These are phyloP conservation scores for Austroboletus rostrupii DNA, from an alignment of 1,284 basidiomycete genomes.

Conservation along the genomic window DNA sequence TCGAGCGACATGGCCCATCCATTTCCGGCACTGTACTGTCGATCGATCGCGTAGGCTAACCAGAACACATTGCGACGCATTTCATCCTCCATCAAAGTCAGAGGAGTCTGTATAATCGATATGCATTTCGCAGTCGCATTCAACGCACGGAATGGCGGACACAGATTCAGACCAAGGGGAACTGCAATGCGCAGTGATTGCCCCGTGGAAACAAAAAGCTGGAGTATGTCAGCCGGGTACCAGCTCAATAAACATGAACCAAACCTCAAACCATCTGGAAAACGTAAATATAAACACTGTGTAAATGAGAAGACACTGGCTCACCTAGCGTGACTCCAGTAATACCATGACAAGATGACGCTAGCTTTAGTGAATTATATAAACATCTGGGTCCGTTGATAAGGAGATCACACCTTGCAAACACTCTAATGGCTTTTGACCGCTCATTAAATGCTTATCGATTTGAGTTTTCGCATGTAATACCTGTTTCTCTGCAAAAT, in stretches of 20 bases:
- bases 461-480: conserved; percentile 50
- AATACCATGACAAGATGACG: conserved; percentile 65
- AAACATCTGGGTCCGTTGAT: background rate
- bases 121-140: conserved; percentile 48
- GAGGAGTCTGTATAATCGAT: conserved; percentile 55
- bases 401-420: conserved; percentile 48
- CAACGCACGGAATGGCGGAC: conserved; percentile 63
- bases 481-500: conserved; percentile 65
- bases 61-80: conserved; percentile 68
- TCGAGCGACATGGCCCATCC: conserved; percentile 70
- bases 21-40: conserved; percentile 62
- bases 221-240: conserved; percentile 5
- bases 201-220: conserved; percentile 60
- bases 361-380: conserved; percentile 39
- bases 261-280: conserved; percentile 68
- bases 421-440: conserved; percentile 55
- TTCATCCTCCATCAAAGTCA: conserved; percentile 64
- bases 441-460: conserved; percentile 46
- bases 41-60: conserved; percentile 65
- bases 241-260: conserved; percentile 7
- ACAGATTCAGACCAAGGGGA: conserved; percentile 65
- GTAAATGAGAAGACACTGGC: conserved; percentile 7
- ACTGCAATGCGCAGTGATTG: conserved; percentile 56
- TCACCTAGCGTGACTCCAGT: conserved; percentile 67
- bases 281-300: background rate